Evolutionary conservation across 257 asterid genomes (phyloP), one percentile per base, ranked within the genome.

Genomic region (Solanum chiquidenum): DNA sequence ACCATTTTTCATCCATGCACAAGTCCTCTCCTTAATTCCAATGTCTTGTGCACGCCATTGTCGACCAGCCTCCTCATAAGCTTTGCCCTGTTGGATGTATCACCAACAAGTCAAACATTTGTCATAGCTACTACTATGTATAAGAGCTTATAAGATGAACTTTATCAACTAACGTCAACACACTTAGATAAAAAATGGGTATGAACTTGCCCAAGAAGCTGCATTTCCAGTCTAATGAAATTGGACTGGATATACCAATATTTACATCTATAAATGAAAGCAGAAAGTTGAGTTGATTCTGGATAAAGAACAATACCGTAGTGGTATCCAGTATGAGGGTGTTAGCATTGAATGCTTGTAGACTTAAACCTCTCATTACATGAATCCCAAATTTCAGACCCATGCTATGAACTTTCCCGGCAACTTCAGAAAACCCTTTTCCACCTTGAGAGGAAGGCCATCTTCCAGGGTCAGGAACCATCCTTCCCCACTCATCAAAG

Each of bases 371-470:
- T 87, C 96, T 93, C 99, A 97, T 97, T 12, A 97, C 93, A 93
- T 97, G 99, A 89, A 97, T 95, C 38, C 99, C 99, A 9, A 97
- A 96, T 90, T 97, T 96, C 94, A 97, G 89, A 58, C 99, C 99
- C 97, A 95, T 90, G 84, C 85, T 79, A 88, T 97, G 99, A 88
- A 97, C 98, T 89, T 89, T 90, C 85, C 89, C 87, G 16, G 98
- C 96, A 83, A 95, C 95, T 84, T 95, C 87, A 7, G 91, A 71
- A 88, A 97, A 95, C 60, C 99, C 99, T 76, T 89, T 90, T 35
- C 98, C 98, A n/a, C 89, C 94, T 60, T 66, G 86, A 46, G 99
- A 93, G 9, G 99, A 96, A 86, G 99, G 99, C 99, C 99, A 97
- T 90, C 99, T 89, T 35, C 42, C 92, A 0, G 98, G 98, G 88